Evolutionary conservation across 495 filamentous ascomycete species (phyloP), one percentile per base, ranked within the genome.

Genomic region (Tricharina praecox): DNA sequence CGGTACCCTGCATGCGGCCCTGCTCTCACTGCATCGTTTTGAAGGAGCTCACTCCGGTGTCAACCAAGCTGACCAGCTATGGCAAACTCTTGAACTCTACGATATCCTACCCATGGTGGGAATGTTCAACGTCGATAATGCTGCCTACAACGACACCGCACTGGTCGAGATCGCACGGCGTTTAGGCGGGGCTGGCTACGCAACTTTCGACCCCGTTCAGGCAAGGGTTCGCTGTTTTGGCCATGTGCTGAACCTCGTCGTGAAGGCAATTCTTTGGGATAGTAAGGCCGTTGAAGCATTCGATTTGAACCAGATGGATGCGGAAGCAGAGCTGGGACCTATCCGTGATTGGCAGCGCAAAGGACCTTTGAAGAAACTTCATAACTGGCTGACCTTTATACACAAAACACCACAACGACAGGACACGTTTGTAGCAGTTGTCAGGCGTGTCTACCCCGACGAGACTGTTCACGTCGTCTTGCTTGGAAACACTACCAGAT

Each of bases 51-150:
- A 56, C 41, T 23, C 13, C 36, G 42, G 53, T 13, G 20, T 26
- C 9, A 54, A 52, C 23, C 24, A 46, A 13, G 41, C 54, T 4
- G n/a, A 21, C 8, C 11, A 18, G 0, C 8, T 59, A 4, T 34
- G 39, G 21, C 28, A 23, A 3, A 33, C 47, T 7, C n/a, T 57
- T 0, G 30, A 53, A 9, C 3, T 41, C 1, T 57, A 44, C 10
- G 50, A 54, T 15, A 48, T 57, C 16, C 7, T 18, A 5, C 11
- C 37, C 3, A 39, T 18, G 23, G 15, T 59, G n/a, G 50, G 50
- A 7, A 50, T 51, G n/a, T 43, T 50, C 21, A 47, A 23, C 1
- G 35, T 38, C 10, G 54, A 59, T 35, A 59, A 59, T 48, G 25
- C 35, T 8, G 21, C 9, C 25, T 53, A 48, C 35, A 52, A 48